phyloP scores from a whole-genome alignment of 108 stramenopile species.

The Cyclotella cryptica region DNA sequence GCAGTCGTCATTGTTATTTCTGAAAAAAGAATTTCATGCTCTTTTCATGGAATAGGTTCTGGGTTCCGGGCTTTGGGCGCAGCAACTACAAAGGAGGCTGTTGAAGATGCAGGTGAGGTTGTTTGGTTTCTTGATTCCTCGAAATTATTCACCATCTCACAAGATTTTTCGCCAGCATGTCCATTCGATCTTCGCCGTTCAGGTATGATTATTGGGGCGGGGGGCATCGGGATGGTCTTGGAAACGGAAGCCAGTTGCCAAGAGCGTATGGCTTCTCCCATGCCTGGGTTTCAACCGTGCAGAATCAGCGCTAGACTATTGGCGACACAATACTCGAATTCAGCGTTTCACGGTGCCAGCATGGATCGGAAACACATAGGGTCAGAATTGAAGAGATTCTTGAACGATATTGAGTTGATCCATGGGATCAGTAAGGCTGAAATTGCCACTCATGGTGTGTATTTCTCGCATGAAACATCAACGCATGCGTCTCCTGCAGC shows the following conservation, averaged over 20 bases:
- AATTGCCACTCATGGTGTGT: constrained; percentile 93
- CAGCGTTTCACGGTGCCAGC: constrained; percentile 96
- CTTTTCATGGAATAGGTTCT: constrained; percentile 34
- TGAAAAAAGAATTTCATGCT: background rate
- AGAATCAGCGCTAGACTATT: constrained; percentile 85
- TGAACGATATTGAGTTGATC: constrained; percentile 84
- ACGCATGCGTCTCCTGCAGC: constrained; percentile 91
- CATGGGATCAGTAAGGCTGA: constrained; percentile 92
- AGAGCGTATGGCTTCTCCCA: constrained; percentile 58
- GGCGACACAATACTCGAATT: constrained; percentile 94
- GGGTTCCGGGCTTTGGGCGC: constrained; percentile 97
- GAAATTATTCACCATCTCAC: background rate
- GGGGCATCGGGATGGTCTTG: constrained; percentile 92
- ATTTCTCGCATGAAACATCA: constrained; percentile 97
- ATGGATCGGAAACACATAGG: constrained; percentile 94
- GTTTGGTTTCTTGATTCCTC: no score
- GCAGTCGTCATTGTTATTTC: background rate
- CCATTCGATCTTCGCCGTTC: constrained; percentile 94
- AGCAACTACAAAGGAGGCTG: constrained; percentile 75
- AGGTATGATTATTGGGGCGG: constrained; percentile 96
- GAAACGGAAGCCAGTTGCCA: constrained; percentile 85
- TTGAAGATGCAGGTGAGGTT: constrained; percentile 68
- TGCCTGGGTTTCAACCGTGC: constrained; percentile 61
- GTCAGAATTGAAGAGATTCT: constrained; percentile 89
- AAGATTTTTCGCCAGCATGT: constrained; percentile 47